Conservation (phyloP, 2,329 filamentous ascomycete genomes). For the Fusarium paranaense region DNA sequence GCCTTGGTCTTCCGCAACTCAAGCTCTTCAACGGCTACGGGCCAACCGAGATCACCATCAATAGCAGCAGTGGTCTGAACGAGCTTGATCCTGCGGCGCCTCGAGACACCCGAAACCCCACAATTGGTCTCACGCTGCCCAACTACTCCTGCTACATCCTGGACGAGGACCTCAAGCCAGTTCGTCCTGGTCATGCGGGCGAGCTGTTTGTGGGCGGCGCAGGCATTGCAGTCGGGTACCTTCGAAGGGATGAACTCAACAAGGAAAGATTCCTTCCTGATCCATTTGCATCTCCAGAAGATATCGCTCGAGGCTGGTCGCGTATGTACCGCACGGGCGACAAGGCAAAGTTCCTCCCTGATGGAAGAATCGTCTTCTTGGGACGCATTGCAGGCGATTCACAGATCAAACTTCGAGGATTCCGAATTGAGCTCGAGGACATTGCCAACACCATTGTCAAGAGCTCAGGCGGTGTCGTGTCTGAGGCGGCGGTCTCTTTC, state of each 20-base stretch:
- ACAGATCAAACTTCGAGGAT: slow-evolving; percentile 57
- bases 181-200: not conserved
- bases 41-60: not conserved
- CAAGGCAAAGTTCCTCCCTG: not conserved
- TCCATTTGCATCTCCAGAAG: not conserved
- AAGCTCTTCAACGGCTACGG: slow-evolving; percentile 4
- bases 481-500: not conserved
- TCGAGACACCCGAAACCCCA: not conserved
- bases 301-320: not conserved
- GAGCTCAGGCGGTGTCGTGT: not conserved
- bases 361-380: slow-evolving; percentile 49
- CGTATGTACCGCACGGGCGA: not conserved
- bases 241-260: not conserved
- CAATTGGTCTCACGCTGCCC: not conserved
- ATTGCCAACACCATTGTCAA: slow-evolving; percentile 37
- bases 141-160: not conserved
- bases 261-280: not conserved
- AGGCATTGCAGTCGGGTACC: not conserved
- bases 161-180: not conserved
- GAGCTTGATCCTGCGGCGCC: not conserved
- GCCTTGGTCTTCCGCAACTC: not conserved
- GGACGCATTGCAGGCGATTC: slow-evolving; percentile 53
- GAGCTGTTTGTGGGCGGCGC: slow-evolving; percentile 1
- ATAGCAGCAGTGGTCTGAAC: not conserved
- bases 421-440: slow-evolving; percentile 59